Percentiles rank a stretch among this genome's conserved stretches.
Evolutionary conservation across 768 basidiomycete genomes (phyloP).

Genomic region (Rhodotorula taiwanensis): DNA sequence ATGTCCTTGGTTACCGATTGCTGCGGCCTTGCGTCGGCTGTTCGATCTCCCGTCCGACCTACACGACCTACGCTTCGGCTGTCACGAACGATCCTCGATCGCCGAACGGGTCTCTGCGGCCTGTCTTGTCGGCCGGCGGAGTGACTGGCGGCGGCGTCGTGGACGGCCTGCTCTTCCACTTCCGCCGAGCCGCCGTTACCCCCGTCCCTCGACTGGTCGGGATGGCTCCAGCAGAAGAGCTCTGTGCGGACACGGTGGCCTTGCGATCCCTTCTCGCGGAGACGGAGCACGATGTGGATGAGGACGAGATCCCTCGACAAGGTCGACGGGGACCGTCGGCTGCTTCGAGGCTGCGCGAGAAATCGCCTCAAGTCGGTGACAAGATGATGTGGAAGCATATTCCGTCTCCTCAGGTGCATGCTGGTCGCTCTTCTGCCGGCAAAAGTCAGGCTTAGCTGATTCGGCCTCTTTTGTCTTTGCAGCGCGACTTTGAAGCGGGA

Average conservation of each 20-base stretch:
- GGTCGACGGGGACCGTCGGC: neutral
- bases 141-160: constrained; percentile 24
- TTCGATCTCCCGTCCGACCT: constrained; percentile 8
- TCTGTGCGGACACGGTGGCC: neutral
- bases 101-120: neutral
- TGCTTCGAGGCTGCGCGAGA: neutral
- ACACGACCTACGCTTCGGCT: constrained; percentile 8
- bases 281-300: neutral
- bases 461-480: too few relatives aligned
- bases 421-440: too few relatives aligned
- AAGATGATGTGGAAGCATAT: constrained; percentile 23
- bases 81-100: neutral
- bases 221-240: neutral
- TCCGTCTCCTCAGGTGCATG: constrained; percentile 14
- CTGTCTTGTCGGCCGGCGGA: constrained; percentile 10
- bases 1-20: constrained; percentile 19
- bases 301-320: neutral
- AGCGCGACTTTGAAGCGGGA: constrained; percentile 14
- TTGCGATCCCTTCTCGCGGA: too few relatives aligned
- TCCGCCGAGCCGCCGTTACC: neutral
- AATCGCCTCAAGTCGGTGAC: neutral
- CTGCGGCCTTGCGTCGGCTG: constrained; percentile 16
- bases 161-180: constrained; percentile 22
- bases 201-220: neutral
- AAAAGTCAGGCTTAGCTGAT: too few relatives aligned